Percentiles rank a stretch among this genome's conserved stretches.
Evolutionary conservation across 495 filamentous ascomycete genomes (phyloP).

Genomic region (Margaritispora aquatica): DNA sequence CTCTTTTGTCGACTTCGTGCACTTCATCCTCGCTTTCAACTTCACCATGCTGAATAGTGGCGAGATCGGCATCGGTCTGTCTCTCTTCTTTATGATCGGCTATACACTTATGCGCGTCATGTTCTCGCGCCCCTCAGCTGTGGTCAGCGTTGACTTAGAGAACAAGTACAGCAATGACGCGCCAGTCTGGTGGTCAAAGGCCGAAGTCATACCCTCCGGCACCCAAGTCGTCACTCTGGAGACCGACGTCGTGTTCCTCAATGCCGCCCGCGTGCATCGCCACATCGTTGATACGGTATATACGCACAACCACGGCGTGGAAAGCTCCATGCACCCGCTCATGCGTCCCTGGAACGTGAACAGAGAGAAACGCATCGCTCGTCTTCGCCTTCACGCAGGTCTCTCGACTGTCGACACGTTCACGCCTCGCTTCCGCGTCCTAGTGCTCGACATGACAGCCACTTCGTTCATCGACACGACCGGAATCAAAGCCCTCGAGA

Average conservation of each 20-base stretch:
- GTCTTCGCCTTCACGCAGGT: background rate
- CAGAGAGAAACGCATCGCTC: conserved; percentile 3
- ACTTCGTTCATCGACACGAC: conserved; percentile 12
- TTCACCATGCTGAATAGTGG: conserved; percentile 83
- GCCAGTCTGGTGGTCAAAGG: conserved; percentile 1
- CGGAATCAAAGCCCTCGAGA: conserved; percentile 5
- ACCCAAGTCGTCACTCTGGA: conserved; percentile 10
- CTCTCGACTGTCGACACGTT: conserved; percentile 1
- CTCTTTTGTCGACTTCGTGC: conserved; percentile 77
- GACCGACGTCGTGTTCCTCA: conserved; percentile 8
- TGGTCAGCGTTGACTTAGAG: conserved; percentile 5
- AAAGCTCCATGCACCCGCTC: background rate
- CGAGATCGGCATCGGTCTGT: conserved; percentile 83
- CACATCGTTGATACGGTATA: conserved; percentile 6
- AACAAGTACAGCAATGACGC: background rate
- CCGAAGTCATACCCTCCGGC: conserved; percentile 1
- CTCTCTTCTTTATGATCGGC: conserved; percentile 62
- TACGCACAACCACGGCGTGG: background rate
- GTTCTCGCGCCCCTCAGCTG: conserved; percentile 4
- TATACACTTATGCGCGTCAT: conserved; percentile 77
- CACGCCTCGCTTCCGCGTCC: conserved; percentile 3
- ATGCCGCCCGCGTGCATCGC: conserved; percentile 6
- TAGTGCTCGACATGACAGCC: conserved; percentile 9
- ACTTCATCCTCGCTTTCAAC: conserved; percentile 88
- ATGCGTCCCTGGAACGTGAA: conserved; percentile 6